phyloP scores from a whole-genome alignment of 345 rosid genomes.

The Citrus hindsii region DNA sequence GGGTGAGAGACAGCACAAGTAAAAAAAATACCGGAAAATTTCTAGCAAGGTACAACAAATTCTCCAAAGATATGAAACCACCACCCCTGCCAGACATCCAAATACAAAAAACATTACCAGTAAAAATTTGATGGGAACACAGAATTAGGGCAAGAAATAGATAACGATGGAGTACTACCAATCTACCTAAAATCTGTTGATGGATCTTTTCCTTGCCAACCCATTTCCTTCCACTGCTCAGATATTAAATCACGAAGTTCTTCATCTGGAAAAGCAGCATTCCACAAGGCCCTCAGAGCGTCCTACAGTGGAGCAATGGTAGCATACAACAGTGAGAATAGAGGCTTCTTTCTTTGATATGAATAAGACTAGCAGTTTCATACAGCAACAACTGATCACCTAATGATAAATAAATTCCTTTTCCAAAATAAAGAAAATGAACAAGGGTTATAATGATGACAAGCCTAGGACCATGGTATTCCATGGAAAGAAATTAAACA shows the following conservation, averaged over 20 bases:
- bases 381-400: neutral
- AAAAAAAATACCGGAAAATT: constrained; percentile 63
- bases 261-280: constrained; percentile 87
- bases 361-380: constrained; percentile 4
- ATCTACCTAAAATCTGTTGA: constrained; percentile 95
- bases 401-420: neutral
- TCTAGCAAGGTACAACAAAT: constrained; percentile 81
- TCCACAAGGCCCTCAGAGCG: constrained; percentile 85
- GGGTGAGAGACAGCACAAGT: neutral
- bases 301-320: constrained; percentile 50
- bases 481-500: neutral
- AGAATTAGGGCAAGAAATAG: neutral
- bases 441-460: neutral
- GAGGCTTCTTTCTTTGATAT: neutral
- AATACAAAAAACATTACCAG: neutral
- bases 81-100: constrained; percentile 77
- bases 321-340: constrained; percentile 2
- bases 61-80: constrained; percentile 97
- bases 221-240: constrained; percentile 99
- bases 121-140: constrained; percentile 1
- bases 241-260: constrained; percentile 83
- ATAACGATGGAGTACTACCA: neutral
- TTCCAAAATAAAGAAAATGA: neutral
- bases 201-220: constrained; percentile 99
- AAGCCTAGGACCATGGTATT: neutral